Base-by-base conservation (phyloP, 2,329 filamentous ascomycete species). In the Ophiobolus disseminans region DNA sequence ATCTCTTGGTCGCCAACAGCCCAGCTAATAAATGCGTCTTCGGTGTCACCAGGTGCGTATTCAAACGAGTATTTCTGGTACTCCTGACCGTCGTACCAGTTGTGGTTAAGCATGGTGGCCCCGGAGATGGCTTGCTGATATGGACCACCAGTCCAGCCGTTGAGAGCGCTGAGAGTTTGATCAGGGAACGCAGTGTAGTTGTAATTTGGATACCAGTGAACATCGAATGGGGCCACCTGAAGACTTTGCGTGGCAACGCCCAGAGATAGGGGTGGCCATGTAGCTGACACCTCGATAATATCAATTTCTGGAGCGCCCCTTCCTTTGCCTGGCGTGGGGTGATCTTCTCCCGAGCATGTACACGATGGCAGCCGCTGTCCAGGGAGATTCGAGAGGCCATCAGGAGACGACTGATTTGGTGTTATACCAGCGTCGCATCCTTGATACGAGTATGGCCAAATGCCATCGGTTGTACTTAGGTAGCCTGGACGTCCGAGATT, bases 61-160 rank as follows among this genome's bases (percentile, higher is more conserved):
- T 84, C 81, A 45, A 81, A 83, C 1, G 78, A 77, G 62, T 80
- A 84, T 40, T 77, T 80, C 57, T 84, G 81, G 57, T 82, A 84
- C 16, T 72, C 65, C 11, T 76, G 73, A 4, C 78, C 78, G 48
- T 83, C 79, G 46, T 79, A 84, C 82, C 81, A 84, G 8, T 76
- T 57, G 50, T 78, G 80, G 62, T 83, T 83, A 9, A 84, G 69
- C 40, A 78, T 76, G 0, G 80, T 81, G 9, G 80, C 80, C 5
- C 75, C 79, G n/a, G 78, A 81, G 10, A 84, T 73, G 23, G 81
- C 81, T 65, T 84, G 80, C 57, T 84, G 81, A 52, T 73, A 83
- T 2, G 79, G 79, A 1, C 80, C 81, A 14, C 82, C 81, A 21
- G 75, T 76, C 55, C 82, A 84, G 2, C 70, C 68, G 51, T 84